Evolutionary conservation across 306 rosid species (phyloP).

Genomic region (Arachis hypogaea): DNA sequence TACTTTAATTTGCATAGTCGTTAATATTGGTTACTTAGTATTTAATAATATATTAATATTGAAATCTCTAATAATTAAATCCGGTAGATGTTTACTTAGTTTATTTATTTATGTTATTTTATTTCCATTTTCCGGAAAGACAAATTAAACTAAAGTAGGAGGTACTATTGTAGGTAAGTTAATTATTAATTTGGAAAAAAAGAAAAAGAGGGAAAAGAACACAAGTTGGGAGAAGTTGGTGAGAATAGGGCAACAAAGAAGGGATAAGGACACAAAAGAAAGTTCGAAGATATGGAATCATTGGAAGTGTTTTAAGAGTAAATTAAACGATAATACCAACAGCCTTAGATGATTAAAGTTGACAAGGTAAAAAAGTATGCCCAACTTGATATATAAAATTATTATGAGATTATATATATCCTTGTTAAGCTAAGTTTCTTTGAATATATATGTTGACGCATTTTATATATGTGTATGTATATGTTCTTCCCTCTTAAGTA

Average conservation of each 20-base stretch:
- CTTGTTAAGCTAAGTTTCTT: neutral
- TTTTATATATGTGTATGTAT: too few species aligned
- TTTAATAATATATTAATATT: too few species aligned
- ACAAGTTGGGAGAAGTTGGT: constrained; percentile 30
- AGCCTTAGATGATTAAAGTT: constrained; percentile 32
- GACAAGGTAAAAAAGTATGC: constrained; percentile 31
- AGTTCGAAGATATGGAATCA: constrained; percentile 27
- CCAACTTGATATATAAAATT: constrained; percentile 6
- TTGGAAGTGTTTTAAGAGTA: constrained; percentile 20
- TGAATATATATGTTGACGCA: neutral
- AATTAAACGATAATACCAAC: constrained; percentile 23
- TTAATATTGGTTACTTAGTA: too few species aligned
- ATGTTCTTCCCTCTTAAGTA: too few species aligned
- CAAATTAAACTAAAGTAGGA: neutral
- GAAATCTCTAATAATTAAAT: too few species aligned
- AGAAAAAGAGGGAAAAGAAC: neutral
- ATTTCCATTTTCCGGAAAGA: neutral
- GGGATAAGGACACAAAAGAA: constrained; percentile 2
- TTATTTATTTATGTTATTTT: too few species aligned
- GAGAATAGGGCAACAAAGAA: neutral
- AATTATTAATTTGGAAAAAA: neutral
- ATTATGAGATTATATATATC: neutral
- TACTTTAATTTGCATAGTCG: too few species aligned
- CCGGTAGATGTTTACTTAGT: too few species aligned
- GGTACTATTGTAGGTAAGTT: neutral